phyloP scores from a whole-genome alignment of 805 yeast species.

The Candida parachauliodes region DNA sequence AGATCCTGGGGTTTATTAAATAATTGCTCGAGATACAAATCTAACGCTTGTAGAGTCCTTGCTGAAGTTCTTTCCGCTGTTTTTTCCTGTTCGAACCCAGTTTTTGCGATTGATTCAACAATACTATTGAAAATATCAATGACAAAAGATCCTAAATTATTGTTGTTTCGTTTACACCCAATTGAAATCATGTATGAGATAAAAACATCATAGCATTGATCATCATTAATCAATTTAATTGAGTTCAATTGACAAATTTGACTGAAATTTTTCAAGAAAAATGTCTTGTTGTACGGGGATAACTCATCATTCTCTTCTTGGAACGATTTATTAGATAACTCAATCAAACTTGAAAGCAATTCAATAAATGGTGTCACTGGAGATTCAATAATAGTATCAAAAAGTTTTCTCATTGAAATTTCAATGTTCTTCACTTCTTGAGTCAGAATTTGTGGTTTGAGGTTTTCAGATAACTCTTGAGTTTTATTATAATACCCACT shows the following conservation, averaged over 20 bases:
- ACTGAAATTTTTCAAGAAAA: constrained; percentile 50
- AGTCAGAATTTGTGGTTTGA: constrained; percentile 33
- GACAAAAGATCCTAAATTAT: constrained; percentile 46
- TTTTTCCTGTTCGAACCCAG: constrained; percentile 34
- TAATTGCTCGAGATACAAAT: constrained; percentile 41
- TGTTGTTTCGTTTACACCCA: constrained; percentile 41
- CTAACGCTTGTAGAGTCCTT: constrained; percentile 47
- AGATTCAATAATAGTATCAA: constrained; percentile 57
- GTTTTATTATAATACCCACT: constrained; percentile 31
- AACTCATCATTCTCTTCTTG: constrained; percentile 14
- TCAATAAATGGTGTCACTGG: constrained; percentile 47
- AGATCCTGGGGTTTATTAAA: constrained; percentile 40
- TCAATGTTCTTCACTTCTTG: constrained; percentile 53
- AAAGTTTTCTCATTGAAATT: constrained; percentile 53
- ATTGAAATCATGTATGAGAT: constrained; percentile 44
- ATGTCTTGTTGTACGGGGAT: constrained; percentile 56
- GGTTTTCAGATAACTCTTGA: constrained; percentile 15
- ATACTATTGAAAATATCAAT: constrained; percentile 52
- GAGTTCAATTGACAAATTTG: constrained; percentile 52
- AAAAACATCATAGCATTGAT: constrained; percentile 46
- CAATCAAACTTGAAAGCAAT: constrained; percentile 45
- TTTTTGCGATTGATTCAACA: constrained; percentile 36
- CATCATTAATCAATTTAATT: constrained; percentile 39
- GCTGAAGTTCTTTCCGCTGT: constrained; percentile 36
- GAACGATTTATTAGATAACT: constrained; percentile 32